Base-by-base conservation (phyloP, 1,139 yeast species). In the Nakaseomyces sp. region DNA sequence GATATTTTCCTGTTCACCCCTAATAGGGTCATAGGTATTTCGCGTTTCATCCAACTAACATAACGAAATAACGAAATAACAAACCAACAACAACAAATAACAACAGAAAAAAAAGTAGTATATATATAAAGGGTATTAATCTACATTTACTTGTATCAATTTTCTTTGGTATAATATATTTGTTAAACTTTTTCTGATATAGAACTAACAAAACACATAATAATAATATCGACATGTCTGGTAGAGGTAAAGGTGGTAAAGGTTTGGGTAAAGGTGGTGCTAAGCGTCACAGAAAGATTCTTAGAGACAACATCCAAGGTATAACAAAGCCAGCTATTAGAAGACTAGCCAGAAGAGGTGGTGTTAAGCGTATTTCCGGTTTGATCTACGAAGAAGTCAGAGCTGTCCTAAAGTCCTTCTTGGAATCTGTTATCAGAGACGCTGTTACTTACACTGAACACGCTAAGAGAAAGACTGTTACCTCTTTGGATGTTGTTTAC, bases 311-410 rank as follows among this genome's bases (percentile, higher is more conserved):
- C 88, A 88, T 88, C 61, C 96, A 87, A 76, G 96, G 96, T 77
- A 88, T 88, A 68, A 88, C 96, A 54, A 88, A 88, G 80, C 96
- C 96, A 69, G 96, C 96, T 65, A 88, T 88, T 68, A 87, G 96
- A 77, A 88, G 96, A 83, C 82, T 88, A 65, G 96, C 96, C 50
- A 88, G 96, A 81, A 87, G 96, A 84, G 96, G 96, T 76, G 96
- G 96, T 85, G 96, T 88, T 67, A 88, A 88, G 82, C 95, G 96
- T 83, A 88, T 88, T 65, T 88, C 96, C 55, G 96, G 95, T 66
- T 78, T 87, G 69, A 88, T 88, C 70, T 88, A 88, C 76, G 96
- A 88, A 74, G 96, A 88, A 77, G 95, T 89, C 65, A 85, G 96
- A 76, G 88, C 82, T 58, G 96, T 88, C 58, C 78, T 88, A 61